Base-by-base conservation (phyloP, 139 green algal species). In the Micractinium conductrix region DNA sequence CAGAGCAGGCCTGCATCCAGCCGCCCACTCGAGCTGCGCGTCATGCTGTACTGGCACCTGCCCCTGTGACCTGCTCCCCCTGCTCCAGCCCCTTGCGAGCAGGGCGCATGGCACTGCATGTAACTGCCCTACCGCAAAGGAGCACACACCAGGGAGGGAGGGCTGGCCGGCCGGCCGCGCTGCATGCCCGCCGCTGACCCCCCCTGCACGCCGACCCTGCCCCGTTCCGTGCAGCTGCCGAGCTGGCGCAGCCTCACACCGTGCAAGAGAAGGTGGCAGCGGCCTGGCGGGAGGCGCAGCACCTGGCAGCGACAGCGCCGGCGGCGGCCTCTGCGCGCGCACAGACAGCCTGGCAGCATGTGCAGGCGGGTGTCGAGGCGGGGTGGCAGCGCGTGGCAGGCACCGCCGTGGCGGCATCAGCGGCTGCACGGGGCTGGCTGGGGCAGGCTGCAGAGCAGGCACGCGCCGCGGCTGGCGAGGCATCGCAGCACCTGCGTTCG, bases 41-140 rank as follows among this genome's bases (percentile, higher is more conserved):
- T 26, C 70, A 22, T 78, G 70, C 70, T 78, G 24, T 58, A 42
- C 43, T 78, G 70, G 70, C 70, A 58, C 43, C 10, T 78, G 43
- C 26, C 38, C 19, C 28, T 78, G 42, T 78, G 43, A 58, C 19
- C 16, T 12, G n/a, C 68, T 9, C 1, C 65, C n/a, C n/a, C n/a
- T n/a, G n/a, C n/a, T n/a, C n/a, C 65, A 72, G 65, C 65, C 33
- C 10, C 65, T 70, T 40, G 26, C 63, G 35, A n/a, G 5, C n/a
- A 43, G n/a, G 6, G 26, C 12, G 9, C 8, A 4, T 43, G 4
- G 14, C 2, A 44, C 16, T 58, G 48, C 48, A 10, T 43, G 30
- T 43, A 3, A 9, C 63, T 71, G 10, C 12, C 48, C 48, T 10
- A 58, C 48, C 10, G 48, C 48, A 24, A 16, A 58, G 48, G 26